phyloP scores from a whole-genome alignment of 768 basidiomycete genomes.

The Scleroderma bovista region DNA sequence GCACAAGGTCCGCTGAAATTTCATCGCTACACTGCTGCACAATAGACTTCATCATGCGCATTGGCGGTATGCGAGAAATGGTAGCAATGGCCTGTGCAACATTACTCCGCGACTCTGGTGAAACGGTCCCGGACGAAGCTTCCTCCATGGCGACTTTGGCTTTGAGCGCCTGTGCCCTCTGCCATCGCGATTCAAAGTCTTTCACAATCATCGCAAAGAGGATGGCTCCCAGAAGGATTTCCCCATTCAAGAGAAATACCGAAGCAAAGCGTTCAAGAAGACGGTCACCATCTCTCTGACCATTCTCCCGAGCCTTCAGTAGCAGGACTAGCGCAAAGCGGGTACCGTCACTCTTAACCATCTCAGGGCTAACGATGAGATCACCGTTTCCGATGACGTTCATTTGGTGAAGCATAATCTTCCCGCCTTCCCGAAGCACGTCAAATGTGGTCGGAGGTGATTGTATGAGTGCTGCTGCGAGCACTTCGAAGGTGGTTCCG shows the following conservation, averaged over 20 bases:
- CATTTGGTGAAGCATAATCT: constrained; percentile 13
- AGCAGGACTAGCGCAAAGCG: constrained; percentile 52
- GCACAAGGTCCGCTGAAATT: constrained; percentile 22
- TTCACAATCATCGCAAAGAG: constrained; percentile 61
- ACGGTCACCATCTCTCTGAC: constrained; percentile 49
- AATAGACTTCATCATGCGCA: constrained; percentile 31
- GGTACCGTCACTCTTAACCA: constrained; percentile 36
- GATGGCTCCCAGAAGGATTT: constrained; percentile 71
- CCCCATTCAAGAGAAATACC: constrained; percentile 69
- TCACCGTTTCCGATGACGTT: constrained; percentile 10
- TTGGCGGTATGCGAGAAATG: constrained; percentile 17
- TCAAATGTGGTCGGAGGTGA: constrained; percentile 20
- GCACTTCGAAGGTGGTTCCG: constrained; percentile 42
- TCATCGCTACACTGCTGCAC: constrained; percentile 21
- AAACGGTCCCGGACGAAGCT: constrained; percentile 2
- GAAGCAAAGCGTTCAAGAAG: constrained; percentile 59
- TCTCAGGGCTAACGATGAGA: constrained; percentile 28
- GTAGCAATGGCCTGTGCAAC: constrained; percentile 14
- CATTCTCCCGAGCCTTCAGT: constrained; percentile 44
- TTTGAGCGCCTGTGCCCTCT: constrained; percentile 22
- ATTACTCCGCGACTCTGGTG: constrained; percentile 11
- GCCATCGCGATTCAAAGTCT: constrained; percentile 48
- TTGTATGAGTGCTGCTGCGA: constrained; percentile 20
- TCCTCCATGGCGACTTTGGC: constrained; percentile 17
- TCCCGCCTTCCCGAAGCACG: constrained; percentile 14